Percentiles rank a stretch among this genome's conserved stretches.
These are phyloP conservation scores for Sphaerobolus stellatus DNA, from an alignment of 1,284 basidiomycete species.

Conservation along the genomic window DNA sequence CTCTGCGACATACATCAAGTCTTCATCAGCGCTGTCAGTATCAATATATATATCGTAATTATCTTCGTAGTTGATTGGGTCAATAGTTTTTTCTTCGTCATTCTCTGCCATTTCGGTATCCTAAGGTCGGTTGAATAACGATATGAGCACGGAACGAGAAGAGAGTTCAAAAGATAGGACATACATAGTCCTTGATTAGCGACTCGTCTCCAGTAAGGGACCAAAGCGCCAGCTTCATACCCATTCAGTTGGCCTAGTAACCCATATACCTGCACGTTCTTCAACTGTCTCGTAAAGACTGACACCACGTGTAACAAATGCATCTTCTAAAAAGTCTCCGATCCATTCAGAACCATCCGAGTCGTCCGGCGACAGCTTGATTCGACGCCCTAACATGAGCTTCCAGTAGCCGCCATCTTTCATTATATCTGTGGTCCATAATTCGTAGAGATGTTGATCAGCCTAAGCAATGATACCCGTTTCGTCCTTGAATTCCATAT, in stretches of 20 bases:
- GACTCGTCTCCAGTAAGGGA: not conserved
- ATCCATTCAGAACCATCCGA: no score
- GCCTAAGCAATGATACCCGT: no score
- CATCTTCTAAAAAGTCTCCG: no score
- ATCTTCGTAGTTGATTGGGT: not conserved
- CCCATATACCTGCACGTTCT: conserved; percentile 24
- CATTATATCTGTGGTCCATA: no score
- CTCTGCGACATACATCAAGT: not conserved
- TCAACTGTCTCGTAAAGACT: conserved; percentile 26
- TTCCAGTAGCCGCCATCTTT: no score
- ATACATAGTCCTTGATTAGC: not conserved
- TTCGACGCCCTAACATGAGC: no score
- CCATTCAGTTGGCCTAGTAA: conserved; percentile 21
- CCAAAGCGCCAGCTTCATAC: no score
- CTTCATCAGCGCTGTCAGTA: not conserved
- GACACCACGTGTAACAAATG: no score
- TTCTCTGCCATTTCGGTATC: not conserved
- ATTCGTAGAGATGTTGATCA: no score
- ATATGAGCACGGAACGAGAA: not conserved
- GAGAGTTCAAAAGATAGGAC: not conserved
- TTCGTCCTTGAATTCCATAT: no score
- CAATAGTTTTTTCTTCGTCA: no score
- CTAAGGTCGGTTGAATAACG: not conserved
- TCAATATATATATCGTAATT: not conserved
- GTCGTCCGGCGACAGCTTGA: no score